These are phyloP conservation scores for Luvunga scandens DNA, from an alignment of 345 rosid genomes.

Conservation along the genomic window DNA sequence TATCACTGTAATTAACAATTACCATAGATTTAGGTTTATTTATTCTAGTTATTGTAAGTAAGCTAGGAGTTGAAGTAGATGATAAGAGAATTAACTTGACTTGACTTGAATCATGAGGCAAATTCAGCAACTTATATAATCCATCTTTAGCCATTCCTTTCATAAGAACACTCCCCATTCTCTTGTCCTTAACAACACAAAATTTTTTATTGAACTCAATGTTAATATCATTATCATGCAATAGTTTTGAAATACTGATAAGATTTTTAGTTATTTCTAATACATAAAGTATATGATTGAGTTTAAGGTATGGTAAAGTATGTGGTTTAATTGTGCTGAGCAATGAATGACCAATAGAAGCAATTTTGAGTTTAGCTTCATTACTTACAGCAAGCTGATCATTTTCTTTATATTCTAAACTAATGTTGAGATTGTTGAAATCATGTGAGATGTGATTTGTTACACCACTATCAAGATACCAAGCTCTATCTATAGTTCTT, in stretches of 20 bases:
- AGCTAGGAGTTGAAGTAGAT: no score
- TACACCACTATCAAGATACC: not conserved
- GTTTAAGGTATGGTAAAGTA: no score
- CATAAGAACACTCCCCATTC: not conserved
- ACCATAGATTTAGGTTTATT: no score
- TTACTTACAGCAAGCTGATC: not conserved
- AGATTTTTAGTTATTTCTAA: not conserved
- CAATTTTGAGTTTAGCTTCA: not conserved
- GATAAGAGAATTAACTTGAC: no score
- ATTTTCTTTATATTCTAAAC: not conserved
- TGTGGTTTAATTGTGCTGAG: not conserved
- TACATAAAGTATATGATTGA: not conserved
- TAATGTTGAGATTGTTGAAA: not conserved
- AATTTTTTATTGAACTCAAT: not conserved
- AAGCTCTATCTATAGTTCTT: not conserved
- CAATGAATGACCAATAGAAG: not conserved
- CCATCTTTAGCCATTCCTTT: not conserved
- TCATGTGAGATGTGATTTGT: not conserved
- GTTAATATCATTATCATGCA: not conserved
- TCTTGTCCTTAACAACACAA: not conserved
- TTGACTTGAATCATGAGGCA: no score
- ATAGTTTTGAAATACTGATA: not conserved
- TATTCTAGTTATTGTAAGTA: no score
- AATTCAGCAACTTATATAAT: not conserved
- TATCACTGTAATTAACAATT: accelerated